Conservation (phyloP, 2,329 filamentous ascomycete genomes). For the Xylaria sp. region DNA sequence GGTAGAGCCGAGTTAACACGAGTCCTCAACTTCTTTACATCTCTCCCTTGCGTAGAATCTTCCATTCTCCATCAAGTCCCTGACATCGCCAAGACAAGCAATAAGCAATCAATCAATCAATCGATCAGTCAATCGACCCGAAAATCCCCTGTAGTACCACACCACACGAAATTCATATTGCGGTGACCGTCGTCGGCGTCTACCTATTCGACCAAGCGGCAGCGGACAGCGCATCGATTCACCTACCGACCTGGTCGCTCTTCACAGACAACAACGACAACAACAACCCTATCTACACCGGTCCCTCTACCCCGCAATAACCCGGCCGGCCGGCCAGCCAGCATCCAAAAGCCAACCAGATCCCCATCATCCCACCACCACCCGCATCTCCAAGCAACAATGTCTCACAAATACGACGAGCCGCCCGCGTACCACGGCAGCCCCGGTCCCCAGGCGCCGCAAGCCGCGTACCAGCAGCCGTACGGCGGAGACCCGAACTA, state of each 20-base stretch:
- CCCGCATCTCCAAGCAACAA: constrained; percentile 46
- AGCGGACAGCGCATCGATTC: not conserved
- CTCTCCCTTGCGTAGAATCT: not conserved
- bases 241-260: not conserved
- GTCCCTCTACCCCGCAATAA: not conserved
- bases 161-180: not conserved
- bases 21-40: not conserved
- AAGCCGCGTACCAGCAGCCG: constrained; percentile 54
- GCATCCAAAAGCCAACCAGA: not conserved
- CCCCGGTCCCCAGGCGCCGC: constrained; percentile 58
- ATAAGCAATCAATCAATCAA: too few species aligned
- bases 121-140: not conserved
- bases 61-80: not conserved
- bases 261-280: not conserved
- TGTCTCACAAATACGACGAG: constrained; percentile 61
- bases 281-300: not conserved
- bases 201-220: constrained; percentile 1
- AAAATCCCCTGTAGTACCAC: not conserved
- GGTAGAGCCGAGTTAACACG: constrained; percentile 9
- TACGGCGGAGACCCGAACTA: constrained; percentile 48
- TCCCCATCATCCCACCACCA: not conserved
- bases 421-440: constrained; percentile 61
- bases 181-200: not conserved
- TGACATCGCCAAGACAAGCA: constrained; percentile 6
- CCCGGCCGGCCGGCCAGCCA: constrained; percentile 8